Evolutionary conservation across 2,329 filamentous ascomycete genomes (phyloP).

Genomic region (Kalmusia sp.): DNA sequence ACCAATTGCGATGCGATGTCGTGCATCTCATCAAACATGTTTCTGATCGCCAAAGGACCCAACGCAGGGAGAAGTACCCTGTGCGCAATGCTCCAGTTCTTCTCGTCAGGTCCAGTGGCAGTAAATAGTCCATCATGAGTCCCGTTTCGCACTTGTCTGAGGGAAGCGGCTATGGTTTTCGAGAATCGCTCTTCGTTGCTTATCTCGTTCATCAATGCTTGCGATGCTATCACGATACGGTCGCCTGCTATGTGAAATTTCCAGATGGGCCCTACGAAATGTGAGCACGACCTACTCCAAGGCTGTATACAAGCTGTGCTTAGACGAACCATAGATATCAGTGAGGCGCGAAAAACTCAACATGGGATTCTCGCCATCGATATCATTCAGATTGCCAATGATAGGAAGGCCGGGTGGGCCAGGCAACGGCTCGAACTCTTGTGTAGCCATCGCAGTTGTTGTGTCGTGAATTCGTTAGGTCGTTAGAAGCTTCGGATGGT

Average conservation of each 20-base stretch:
- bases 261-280: conserved; percentile 38
- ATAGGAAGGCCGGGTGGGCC: conserved; percentile 69
- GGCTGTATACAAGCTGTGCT: too few species aligned
- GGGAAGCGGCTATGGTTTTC: conserved; percentile 36
- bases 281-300: background rate
- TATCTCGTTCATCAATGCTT: conserved; percentile 48
- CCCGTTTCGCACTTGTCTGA: conserved; percentile 45
- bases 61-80: conserved; percentile 72
- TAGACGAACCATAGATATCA: conserved; percentile 66
- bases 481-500: too few species aligned
- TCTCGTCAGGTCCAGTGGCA: conserved; percentile 46
- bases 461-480: too few species aligned
- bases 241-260: conserved; percentile 38
- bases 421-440: conserved; percentile 59
- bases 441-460: too few species aligned
- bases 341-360: conserved; percentile 64
- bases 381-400: conserved; percentile 69
- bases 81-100: conserved; percentile 65
- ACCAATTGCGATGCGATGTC: conserved; percentile 71
- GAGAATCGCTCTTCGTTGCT: conserved; percentile 47
- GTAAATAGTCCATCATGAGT: conserved; percentile 52
- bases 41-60: conserved; percentile 70
- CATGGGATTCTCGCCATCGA: conserved; percentile 65
- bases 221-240: conserved; percentile 39
- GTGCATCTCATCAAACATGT: conserved; percentile 51